Evolutionary conservation across 441 rosid genomes (phyloP).

Genomic region (Populus hybrid): DNA sequence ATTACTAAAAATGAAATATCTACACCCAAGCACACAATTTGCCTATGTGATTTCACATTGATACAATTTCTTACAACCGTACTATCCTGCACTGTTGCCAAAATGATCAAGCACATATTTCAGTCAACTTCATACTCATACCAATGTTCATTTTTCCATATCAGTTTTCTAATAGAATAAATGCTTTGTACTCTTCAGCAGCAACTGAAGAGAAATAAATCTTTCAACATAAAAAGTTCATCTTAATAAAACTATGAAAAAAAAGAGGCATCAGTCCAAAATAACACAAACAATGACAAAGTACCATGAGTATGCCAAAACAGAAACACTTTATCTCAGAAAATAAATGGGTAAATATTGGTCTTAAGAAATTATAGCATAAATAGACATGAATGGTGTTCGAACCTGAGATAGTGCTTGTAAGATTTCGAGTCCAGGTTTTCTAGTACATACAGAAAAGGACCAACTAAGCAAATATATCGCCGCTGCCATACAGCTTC

Average conservation of each 20-base stretch:
- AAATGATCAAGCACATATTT: not conserved
- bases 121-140: not conserved
- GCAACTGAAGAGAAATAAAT: not conserved
- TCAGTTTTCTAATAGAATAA: not conserved
- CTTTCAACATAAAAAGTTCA: not conserved
- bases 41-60: not conserved
- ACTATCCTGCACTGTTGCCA: not conserved
- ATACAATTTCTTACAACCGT: not conserved
- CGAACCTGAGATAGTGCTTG: constrained; percentile 86
- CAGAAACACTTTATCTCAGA: not conserved
- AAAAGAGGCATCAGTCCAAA: not conserved
- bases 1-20: not conserved
- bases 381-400: not conserved
- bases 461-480: constrained; percentile 89
- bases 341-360: not conserved
- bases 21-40: not conserved
- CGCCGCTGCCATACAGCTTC: constrained; percentile 95
- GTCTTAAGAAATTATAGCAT: not conserved
- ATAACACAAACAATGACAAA: not conserved
- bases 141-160: not conserved
- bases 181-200: not conserved
- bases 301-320: not conserved
- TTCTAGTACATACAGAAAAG: constrained; percentile 81
- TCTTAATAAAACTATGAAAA: too few relatives aligned
- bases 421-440: constrained; percentile 76